phyloP scores from a whole-genome alignment of 2,329 filamentous ascomycete species.

The Cladosporium colombiae region DNA sequence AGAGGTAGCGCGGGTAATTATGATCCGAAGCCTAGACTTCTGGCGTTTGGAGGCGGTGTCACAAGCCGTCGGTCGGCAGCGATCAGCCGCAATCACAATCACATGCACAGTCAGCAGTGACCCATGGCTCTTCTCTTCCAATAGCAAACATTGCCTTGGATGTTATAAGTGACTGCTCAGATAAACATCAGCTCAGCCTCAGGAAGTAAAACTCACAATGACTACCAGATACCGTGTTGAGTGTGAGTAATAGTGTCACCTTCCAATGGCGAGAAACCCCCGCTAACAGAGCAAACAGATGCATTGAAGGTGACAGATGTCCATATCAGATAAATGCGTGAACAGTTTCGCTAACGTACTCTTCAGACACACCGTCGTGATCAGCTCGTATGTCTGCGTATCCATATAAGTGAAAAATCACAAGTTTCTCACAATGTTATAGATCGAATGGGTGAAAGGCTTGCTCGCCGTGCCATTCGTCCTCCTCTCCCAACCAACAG shows the following conservation, averaged over 20 bases:
- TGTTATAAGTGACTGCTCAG: background rate
- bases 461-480: conserved; percentile 94
- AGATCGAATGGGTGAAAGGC: conserved; percentile 74
- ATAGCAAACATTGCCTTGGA: background rate
- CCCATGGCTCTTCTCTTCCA: background rate
- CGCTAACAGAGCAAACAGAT: conserved; percentile 14
- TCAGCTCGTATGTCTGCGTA: conserved; percentile 71
- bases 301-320: conserved; percentile 14
- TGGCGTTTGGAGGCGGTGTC: conserved; percentile 1
- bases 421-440: conserved; percentile 30
- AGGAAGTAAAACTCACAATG: conserved; percentile 27
- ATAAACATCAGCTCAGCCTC: background rate
- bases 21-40: background rate
- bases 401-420: background rate
- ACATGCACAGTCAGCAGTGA: conserved; percentile 3
- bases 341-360: background rate
- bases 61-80: conserved; percentile 15
- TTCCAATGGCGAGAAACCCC: background rate
- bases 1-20: background rate
- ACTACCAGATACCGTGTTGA: conserved; percentile 43
- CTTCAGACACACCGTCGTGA: conserved; percentile 69
- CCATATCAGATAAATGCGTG: background rate
- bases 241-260: conserved; percentile 30
- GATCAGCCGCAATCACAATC: conserved; percentile 1
- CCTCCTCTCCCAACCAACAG: conserved; percentile 90